phyloP scores from a whole-genome alignment of 257 asterid genomes.

The Solanum ossicruentum region DNA sequence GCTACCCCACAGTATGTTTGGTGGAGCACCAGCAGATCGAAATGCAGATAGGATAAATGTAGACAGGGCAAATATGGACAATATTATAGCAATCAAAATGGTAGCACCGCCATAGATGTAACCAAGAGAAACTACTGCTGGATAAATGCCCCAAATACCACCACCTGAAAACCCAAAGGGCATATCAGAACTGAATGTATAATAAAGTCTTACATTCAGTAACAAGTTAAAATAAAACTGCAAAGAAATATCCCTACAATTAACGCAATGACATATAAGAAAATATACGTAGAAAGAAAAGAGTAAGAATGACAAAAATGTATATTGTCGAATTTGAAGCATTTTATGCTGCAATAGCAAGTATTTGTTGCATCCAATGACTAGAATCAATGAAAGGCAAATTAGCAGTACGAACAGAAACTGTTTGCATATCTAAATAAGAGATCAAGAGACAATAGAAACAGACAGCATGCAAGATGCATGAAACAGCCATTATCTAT shows the following conservation, averaged over 20 bases:
- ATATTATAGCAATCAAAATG: conserved; percentile 21
- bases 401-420: background rate
- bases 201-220: background rate
- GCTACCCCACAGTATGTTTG: conserved; percentile 85
- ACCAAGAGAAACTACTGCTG: conserved; percentile 48
- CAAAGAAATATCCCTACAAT: background rate
- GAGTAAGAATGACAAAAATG: background rate
- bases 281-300: background rate
- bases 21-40: conserved; percentile 69
- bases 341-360: background rate
- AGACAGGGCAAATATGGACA: conserved; percentile 52
- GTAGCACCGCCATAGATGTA: conserved; percentile 36
- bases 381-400: background rate
- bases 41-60: conserved; percentile 65
- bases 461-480: background rate
- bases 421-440: background rate
- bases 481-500: background rate
- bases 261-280: background rate
- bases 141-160: conserved; percentile 78
- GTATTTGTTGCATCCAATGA: background rate
- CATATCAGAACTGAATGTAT: background rate
- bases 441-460: background rate
- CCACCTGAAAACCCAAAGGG: conserved; percentile 50
- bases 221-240: background rate
- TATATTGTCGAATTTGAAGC: background rate